Base-by-base conservation (phyloP, 805 yeast genomes). In the Pichia cephalocereana region DNA sequence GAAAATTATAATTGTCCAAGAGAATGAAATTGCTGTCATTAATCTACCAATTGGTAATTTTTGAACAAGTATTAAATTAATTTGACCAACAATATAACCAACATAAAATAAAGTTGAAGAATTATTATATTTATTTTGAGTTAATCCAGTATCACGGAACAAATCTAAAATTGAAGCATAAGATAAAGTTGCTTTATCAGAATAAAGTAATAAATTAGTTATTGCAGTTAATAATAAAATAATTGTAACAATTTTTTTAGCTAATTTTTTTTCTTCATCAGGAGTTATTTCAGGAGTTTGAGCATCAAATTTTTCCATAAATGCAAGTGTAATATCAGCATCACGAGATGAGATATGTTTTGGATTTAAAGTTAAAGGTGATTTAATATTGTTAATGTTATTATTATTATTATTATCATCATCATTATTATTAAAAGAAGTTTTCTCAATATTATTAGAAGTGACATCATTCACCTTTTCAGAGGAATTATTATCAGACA, bases 81-180 rank as follows among this genome's bases (percentile, higher is more conserved):
- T 18, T 52, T 76, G 79, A 5, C 79, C 80, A 19, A 72, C 60
- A 8, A 70, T 58, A 52, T 66, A 75, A 6, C 81, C 82, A 26
- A 70, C 76, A 54, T 76, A 76, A 54, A 76, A 77, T n/a, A 77
- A 50, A 3, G 81, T 73, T 51, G 75, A 74, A 17, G 74, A 64
- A 47, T 74, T 72, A 53, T 73, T 72, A 57, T 74, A 77, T 44
- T 65, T 66, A 45, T 67, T 54, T 53, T 71, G 72, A 28, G 64
- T 62, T 28, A 78, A 56, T 3, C 70, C 69, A 1, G 77, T 74
- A 48, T 72, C 77, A 8, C 64, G 69, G 60, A 67, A 74, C 28
- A 77, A 59, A 1, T 72, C 80, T 28, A 70, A 58, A 37, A 71
- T 63, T 0, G 72, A 58, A 4, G 70, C 63, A 56, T 72, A 73